A percentile compares a stretch with the other conserved stretches of the same genome.
These are phyloP conservation scores for Pleurotus salmoneostramineus DNA, from an alignment of 768 basidiomycete species.

Conservation along the genomic window DNA sequence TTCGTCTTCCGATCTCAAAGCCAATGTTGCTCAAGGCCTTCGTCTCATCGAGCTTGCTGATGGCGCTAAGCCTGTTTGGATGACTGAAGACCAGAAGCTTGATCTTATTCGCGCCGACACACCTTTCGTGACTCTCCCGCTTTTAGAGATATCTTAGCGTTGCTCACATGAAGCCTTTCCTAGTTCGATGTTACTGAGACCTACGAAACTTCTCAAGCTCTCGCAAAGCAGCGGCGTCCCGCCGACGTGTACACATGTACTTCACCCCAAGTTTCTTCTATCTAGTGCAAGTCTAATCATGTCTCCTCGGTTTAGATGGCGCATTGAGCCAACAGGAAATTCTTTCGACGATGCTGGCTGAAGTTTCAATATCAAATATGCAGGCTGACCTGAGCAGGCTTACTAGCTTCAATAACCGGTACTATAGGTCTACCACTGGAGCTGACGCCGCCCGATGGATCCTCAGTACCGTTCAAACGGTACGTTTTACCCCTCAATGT, in stretches of 20 bases:
- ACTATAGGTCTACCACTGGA: slow-evolving; percentile 27
- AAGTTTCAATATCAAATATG: slow-evolving; percentile 21
- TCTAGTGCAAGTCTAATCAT: not conserved
- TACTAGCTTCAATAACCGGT: slow-evolving; percentile 31
- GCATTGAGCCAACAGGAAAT: slow-evolving; percentile 19
- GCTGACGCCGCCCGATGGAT: slow-evolving; percentile 28
- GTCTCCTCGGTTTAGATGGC: slow-evolving; percentile 12
- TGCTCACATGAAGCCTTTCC: not conserved
- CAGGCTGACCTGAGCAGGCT: slow-evolving; percentile 24
- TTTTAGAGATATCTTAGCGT: not conserved
- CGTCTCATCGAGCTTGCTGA: slow-evolving; percentile 25
- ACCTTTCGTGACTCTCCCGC: slow-evolving; percentile 19
- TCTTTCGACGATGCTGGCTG: slow-evolving; percentile 17
- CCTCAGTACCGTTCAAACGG: slow-evolving; percentile 19
- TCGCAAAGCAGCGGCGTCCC: not conserved
- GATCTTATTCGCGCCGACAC: slow-evolving; percentile 18
- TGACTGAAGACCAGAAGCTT: slow-evolving; percentile 24
- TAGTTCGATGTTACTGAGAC: slow-evolving; percentile 31
- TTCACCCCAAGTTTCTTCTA: not conserved
- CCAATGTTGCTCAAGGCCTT: slow-evolving; percentile 24
- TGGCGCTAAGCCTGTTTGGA: slow-evolving; percentile 26
- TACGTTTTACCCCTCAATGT: slow-evolving; percentile 5
- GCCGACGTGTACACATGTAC: slow-evolving; percentile 2
- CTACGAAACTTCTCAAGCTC: slow-evolving; percentile 18
- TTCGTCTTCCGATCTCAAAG: not conserved